Evolutionary conservation across 768 basidiomycete genomes (phyloP), one percentile per base, ranked within the genome.

Genomic region (Hortiboletus campestris): DNA sequence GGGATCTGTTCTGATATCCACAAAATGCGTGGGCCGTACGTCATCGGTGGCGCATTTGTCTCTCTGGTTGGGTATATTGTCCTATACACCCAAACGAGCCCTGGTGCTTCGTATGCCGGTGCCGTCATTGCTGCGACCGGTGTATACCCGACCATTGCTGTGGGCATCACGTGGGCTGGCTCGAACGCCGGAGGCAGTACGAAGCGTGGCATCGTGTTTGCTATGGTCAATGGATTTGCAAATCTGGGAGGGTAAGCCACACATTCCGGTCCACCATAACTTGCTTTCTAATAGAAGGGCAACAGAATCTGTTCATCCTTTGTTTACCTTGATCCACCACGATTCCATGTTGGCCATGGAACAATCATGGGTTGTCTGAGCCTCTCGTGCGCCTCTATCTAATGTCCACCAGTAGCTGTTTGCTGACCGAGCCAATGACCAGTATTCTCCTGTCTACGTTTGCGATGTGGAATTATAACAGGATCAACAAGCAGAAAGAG

Each of bases 131-230:
- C 81, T 35, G 79, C 80, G 7, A 66, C 73, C 11, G 84, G 84
- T 19, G 77, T 82, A 6, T 84, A 68, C 57, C 80, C 84, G 1
- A 77, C 76, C 4, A 72, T 84, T 50, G 74, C 72, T 46, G 67
- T 83, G 20, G 60, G 63, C 20, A 65, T 85, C 3, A 80, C 82
- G 28, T 86, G 84, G 85, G 77, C 73, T 2, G 74, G 78, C 2
- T 78, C 79, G 6, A 81, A 83, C 50, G 77, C 80, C 0, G 84
- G 84, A 29, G 82, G 84, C n/a, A 81, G 82, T 59, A 52, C 79
- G 49, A 79, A 80, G 61, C 75, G 77, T 51, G 84, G 76, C 14
- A 73, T 84, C 11, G 74, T 75, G 12, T 57, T 84, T 34, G 84
- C 80, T 9, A 76, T 81, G 72, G 76, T 84, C n/a, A 78, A 79